Base-by-base conservation (phyloP, 371 early-diverging fungal species). In the Sporodiniella umbellata region DNA sequence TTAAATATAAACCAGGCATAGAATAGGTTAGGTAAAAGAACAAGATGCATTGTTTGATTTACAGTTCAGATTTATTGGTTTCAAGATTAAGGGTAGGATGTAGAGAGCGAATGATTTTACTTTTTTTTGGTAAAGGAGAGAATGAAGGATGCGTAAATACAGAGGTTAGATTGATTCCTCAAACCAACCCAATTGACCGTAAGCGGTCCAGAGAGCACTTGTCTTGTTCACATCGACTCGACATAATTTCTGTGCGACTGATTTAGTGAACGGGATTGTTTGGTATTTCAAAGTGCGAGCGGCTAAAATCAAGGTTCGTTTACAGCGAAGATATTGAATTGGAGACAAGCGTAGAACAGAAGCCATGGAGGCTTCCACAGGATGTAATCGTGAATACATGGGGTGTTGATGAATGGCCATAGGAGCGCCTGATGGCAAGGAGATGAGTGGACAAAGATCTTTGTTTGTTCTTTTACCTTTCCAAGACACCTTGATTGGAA, bases 281-380 rank as follows among this genome's bases (percentile, higher is more conserved):
- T 60, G 58, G 8, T 45, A 40, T 54, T 56, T 49, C n/a, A 62
- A 57, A 25, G 59, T 58, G 23, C 54, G 48, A 18, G 69, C 62
- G 46, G 62, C 65, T 45, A 58, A 48, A 22, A 64, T 58, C 12
- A 64, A 35, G 11, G 61, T 64, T 35, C 69, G 56, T 38, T 68
- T 68, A 52, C 69, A 68, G n/a, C 68, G 59, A 19, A 86, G 56
- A 51, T 81, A 86, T 63, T 84, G 84, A 23, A 79, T 78, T 8
- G 86, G 86, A 24, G 80, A 70, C 19, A 86, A 67, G 25, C 86
- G 79, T 24, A 86, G 65, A 0, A 76, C 71, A 33, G 85, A 83
- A 37, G 83, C 81, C 61, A 82, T 78, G 21, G 76, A 58, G 6
- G 50, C 68, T 56, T 86, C 86, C 19, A 78, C 72, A 1, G 64